Evolutionary conservation across 1,284 basidiomycete genomes (phyloP).

Genomic region (Malassezia yamatoensis): DNA sequence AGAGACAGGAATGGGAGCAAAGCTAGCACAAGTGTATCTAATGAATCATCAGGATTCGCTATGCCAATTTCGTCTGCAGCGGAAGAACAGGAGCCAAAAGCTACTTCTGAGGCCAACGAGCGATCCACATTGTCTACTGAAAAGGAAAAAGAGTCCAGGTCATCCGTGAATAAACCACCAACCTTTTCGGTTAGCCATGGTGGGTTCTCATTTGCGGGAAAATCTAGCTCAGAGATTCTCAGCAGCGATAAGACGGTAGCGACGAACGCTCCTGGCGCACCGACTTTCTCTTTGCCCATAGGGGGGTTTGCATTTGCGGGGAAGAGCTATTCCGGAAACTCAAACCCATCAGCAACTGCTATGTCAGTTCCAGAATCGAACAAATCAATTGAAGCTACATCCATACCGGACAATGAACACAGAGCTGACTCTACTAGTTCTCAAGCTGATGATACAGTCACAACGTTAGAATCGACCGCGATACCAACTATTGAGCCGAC

Average conservation of each 20-base stretch:
- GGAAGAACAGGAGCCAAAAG: neutral
- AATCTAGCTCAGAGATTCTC: neutral
- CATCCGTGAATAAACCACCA: neutral
- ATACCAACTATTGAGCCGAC: neutral
- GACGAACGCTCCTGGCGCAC: neutral
- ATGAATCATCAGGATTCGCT: too few species aligned
- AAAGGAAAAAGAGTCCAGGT: neutral
- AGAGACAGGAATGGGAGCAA: too few species aligned
- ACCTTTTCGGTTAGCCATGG: neutral
- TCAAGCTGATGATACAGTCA: neutral
- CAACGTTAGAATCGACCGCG: neutral
- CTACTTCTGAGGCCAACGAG: neutral
- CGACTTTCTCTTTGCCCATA: slow-evolving; percentile 8
- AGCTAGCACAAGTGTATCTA: too few species aligned
- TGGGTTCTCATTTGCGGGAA: slow-evolving; percentile 15
- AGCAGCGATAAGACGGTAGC: too few species aligned
- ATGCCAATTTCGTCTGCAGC: neutral
- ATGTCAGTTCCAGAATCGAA: neutral
- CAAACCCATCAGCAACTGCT: neutral
- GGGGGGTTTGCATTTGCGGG: slow-evolving; percentile 17
- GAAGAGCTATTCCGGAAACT: neutral
- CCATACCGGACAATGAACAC: too few species aligned
- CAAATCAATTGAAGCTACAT: neutral
- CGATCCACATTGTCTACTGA: neutral
- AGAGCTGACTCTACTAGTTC: neutral